phyloP scores from a whole-genome alignment of 495 filamentous ascomycete species.

The Penicillium roqueforti region DNA sequence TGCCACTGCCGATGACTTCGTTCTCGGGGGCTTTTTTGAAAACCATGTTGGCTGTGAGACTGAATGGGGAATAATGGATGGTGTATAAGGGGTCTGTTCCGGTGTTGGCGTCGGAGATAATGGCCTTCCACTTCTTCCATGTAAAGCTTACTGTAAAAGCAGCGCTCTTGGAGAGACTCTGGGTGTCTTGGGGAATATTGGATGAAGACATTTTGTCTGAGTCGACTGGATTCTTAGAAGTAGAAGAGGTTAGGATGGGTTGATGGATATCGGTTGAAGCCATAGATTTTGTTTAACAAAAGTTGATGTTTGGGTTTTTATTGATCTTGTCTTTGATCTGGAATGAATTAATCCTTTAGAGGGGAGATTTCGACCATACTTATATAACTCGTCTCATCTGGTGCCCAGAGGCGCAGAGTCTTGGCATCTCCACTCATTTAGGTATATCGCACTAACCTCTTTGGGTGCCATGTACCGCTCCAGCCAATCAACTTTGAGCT shows the following conservation, averaged over 20 bases:
- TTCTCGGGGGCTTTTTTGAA: slow-evolving; percentile 9
- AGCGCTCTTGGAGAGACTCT: background rate
- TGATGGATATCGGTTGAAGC: background rate
- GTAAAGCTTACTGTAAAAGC: slow-evolving; percentile 24
- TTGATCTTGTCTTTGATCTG: background rate
- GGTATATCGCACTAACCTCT: background rate
- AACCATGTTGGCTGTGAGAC: slow-evolving; percentile 5
- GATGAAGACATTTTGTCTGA: background rate
- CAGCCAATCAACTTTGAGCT: background rate
- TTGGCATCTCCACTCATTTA: background rate
- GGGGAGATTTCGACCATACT: background rate
- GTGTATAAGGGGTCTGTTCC: slow-evolving; percentile 16
- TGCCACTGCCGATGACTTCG: slow-evolving; percentile 22
- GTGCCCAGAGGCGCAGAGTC: background rate
- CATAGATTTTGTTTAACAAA: background rate
- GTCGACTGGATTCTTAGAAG: background rate
- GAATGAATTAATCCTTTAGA: background rate
- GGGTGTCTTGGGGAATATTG: background rate
- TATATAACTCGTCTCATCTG: background rate
- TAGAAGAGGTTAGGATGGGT: background rate
- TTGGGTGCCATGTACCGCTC: background rate
- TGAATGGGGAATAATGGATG: slow-evolving; percentile 16
- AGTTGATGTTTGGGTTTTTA: background rate
- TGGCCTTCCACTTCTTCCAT: slow-evolving; percentile 26
- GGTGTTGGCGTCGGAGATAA: slow-evolving; percentile 16